Evolutionary conservation across 2,329 filamentous ascomycete genomes (phyloP).

Genomic region (Diplocarpon mali): DNA sequence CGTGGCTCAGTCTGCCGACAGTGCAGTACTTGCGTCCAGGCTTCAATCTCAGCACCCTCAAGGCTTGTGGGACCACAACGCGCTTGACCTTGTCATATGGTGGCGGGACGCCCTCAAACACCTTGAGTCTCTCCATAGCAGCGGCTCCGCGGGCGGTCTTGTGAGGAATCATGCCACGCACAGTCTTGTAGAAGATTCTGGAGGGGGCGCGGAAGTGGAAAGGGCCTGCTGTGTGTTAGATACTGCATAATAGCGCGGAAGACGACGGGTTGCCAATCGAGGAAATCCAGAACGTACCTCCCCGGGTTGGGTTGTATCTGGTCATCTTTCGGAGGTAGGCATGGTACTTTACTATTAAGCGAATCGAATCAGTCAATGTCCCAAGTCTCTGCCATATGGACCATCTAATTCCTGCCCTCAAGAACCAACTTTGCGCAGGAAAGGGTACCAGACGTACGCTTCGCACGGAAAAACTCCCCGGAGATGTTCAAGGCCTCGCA

Average conservation of each 20-base stretch:
- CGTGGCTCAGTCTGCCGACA: constrained; percentile 92
- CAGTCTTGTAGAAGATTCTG: constrained; percentile 99
- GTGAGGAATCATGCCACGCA: constrained; percentile 99
- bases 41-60: constrained; percentile 92
- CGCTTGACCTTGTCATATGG: constrained; percentile 99
- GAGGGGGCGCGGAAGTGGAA: constrained; percentile 99
- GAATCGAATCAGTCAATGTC: constrained; percentile 35
- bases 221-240: constrained; percentile 54
- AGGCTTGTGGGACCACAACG: constrained; percentile 96
- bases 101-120: constrained; percentile 97
- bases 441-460: constrained; percentile 66
- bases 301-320: constrained; percentile 97
- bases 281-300: constrained; percentile 46
- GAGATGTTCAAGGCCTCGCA: constrained; percentile 99
- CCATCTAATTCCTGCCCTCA: constrained; percentile 9
- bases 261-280: neutral
- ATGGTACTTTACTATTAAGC: constrained; percentile 92
- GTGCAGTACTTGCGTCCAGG: constrained; percentile 99
- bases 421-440: constrained; percentile 5
- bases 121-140: constrained; percentile 96
- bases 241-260: constrained; percentile 1
- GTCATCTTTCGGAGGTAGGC: constrained; percentile 99
- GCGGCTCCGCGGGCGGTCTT: constrained; percentile 97
- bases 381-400: constrained; percentile 7
- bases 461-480: constrained; percentile 99